Percentiles rank a stretch among this genome's conserved stretches.
phyloP scores from a whole-genome alignment of 257 asterid genomes.

The Solanum gandarillasii region DNA sequence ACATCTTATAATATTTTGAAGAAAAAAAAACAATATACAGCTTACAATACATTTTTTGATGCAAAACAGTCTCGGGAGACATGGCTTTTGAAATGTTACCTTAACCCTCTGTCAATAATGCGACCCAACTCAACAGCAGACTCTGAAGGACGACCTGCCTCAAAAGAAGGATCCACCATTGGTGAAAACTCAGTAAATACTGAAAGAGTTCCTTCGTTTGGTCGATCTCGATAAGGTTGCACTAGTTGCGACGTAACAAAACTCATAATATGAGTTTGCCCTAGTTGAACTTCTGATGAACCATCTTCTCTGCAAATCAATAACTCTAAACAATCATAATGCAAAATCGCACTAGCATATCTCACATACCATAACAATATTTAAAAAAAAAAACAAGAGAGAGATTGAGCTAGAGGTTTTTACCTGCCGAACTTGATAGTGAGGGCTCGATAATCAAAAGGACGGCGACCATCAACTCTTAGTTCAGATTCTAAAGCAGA shows the following conservation, averaged over 20 bases:
- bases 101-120: slow-evolving; percentile 87
- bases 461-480: slow-evolving; percentile 84
- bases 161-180: slow-evolving; percentile 97
- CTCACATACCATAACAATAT: not conserved
- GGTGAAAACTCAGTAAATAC: slow-evolving; percentile 91
- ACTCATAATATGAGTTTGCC: slow-evolving; percentile 87
- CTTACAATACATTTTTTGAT: not conserved
- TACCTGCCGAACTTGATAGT: slow-evolving; percentile 72
- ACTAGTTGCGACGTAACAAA: slow-evolving; percentile 73
- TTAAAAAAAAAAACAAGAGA: too few relatives aligned
- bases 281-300: slow-evolving; percentile 87
- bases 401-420: not conserved
- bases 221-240: slow-evolving; percentile 89
- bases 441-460: slow-evolving; percentile 65
- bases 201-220: slow-evolving; percentile 80
- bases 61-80: not conserved
- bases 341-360: not conserved
- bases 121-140: slow-evolving; percentile 93
- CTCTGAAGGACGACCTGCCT: slow-evolving; percentile 86
- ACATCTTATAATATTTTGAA: not conserved
- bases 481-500: slow-evolving; percentile 67
- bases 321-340: not conserved
- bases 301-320: slow-evolving; percentile 78
- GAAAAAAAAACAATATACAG: not conserved
- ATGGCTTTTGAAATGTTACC: slow-evolving; percentile 27